A percentile compares a stretch with the other conserved stretches of the same genome.
These are phyloP conservation scores for Arthroderma sp. DNA, from an alignment of 2,329 filamentous ascomycete species.

Conservation along the genomic window DNA sequence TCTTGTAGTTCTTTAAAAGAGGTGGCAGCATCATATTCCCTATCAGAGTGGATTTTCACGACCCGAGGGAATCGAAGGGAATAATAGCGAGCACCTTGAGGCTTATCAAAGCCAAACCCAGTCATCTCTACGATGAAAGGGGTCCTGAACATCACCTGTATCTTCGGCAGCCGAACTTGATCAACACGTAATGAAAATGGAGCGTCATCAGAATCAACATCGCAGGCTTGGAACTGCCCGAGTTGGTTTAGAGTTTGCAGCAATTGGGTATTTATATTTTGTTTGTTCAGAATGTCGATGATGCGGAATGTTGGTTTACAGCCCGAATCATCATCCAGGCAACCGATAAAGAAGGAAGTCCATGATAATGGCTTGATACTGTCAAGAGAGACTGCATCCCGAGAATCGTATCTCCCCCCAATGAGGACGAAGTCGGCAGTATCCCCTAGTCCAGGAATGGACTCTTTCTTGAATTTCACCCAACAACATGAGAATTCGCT, in stretches of 20 bases:
- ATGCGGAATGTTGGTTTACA: slow-evolving; percentile 54
- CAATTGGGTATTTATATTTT: slow-evolving; percentile 39
- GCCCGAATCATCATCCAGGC: slow-evolving; percentile 55
- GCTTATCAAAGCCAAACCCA: slow-evolving; percentile 67
- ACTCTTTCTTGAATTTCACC: slow-evolving; percentile 84
- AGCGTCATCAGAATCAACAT: slow-evolving; percentile 20
- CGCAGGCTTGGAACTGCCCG: slow-evolving; percentile 37
- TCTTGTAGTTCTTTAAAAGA: slow-evolving; percentile 58
- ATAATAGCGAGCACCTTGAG: slow-evolving; percentile 56
- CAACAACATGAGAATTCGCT: slow-evolving; percentile 35
- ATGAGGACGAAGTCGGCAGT: slow-evolving; percentile 72
- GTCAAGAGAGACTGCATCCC: slow-evolving; percentile 45
- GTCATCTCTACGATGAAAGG: slow-evolving; percentile 70
- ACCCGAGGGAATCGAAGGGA: slow-evolving; percentile 66
- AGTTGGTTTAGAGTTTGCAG: slow-evolving; percentile 41
- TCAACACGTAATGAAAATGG: slow-evolving; percentile 39
- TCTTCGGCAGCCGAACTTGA: slow-evolving; percentile 24
- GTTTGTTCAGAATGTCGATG: slow-evolving; percentile 48
- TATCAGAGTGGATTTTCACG: slow-evolving; percentile 65
- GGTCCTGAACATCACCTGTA: slow-evolving; percentile 47
- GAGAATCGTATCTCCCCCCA: slow-evolving; percentile 58
- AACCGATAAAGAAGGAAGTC: slow-evolving; percentile 73
- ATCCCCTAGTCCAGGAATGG: slow-evolving; percentile 65
- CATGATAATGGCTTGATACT: slow-evolving; percentile 48
- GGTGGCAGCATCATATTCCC: slow-evolving; percentile 55